phyloP scores from a whole-genome alignment of 805 yeast genomes.

The Henningerozyma blattae region DNA sequence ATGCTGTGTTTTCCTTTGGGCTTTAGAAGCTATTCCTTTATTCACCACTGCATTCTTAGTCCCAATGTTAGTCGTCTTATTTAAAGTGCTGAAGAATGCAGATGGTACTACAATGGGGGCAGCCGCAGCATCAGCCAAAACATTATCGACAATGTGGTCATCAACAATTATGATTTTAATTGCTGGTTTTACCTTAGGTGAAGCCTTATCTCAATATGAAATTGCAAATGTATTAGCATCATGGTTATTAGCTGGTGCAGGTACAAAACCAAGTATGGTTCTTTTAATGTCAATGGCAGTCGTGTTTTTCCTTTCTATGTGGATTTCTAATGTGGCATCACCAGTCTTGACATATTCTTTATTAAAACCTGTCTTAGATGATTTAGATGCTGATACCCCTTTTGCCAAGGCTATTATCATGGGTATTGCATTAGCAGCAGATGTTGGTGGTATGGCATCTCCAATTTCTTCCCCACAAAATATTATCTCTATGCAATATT shows the following conservation, averaged over 20 bases:
- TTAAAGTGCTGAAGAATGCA: conserved; percentile 47
- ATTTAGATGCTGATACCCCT: conserved; percentile 63
- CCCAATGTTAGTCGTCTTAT: conserved; percentile 66
- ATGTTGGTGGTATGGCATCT: conserved; percentile 92
- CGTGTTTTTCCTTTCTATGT: conserved; percentile 77
- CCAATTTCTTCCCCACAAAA: conserved; percentile 97
- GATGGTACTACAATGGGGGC: conserved; percentile 49
- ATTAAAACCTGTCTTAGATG: conserved; percentile 73
- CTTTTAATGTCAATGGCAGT: conserved; percentile 73
- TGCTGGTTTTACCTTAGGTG: conserved; percentile 91
- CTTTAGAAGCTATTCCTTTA: conserved; percentile 86
- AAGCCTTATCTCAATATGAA: conserved; percentile 82
- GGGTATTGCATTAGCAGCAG: conserved; percentile 86
- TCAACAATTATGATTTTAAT: conserved; percentile 79
- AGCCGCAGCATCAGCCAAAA: conserved; percentile 50
- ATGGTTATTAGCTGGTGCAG: conserved; percentile 63
- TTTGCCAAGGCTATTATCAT: conserved; percentile 75
- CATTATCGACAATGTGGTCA: conserved; percentile 84
- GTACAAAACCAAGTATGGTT: conserved; percentile 70
- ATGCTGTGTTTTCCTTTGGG: conserved; percentile 72
- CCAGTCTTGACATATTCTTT: conserved; percentile 86
- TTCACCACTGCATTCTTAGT: conserved; percentile 81
- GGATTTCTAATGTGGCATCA: conserved; percentile 95
- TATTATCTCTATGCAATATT: conserved; percentile 73
- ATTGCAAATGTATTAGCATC: conserved; percentile 88